Percentiles rank a stretch among this genome's conserved stretches.
These are phyloP conservation scores for Hypoxylon sp. DNA, from an alignment of 2,329 filamentous ascomycete genomes.

Conservation along the genomic window DNA sequence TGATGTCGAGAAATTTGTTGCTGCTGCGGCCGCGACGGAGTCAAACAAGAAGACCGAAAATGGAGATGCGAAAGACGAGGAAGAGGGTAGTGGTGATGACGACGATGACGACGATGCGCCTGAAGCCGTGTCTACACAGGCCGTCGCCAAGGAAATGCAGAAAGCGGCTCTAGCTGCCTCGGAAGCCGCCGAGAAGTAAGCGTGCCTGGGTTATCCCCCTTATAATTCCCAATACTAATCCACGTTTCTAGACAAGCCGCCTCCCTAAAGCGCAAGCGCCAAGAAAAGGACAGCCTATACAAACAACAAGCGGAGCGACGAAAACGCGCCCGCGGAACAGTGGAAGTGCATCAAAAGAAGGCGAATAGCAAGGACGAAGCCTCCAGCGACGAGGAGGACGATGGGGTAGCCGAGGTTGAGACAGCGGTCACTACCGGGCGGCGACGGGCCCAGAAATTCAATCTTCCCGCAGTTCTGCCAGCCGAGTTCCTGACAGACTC, in stretches of 20 bases:
- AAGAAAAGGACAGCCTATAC: conserved; percentile 68
- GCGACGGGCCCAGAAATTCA: conserved; percentile 55
- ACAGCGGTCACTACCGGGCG: conserved; percentile 44
- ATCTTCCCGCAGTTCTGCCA: conserved; percentile 65
- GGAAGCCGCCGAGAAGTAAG: conserved; percentile 68
- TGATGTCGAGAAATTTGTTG: conserved; percentile 54
- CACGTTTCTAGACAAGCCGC: conserved; percentile 62
- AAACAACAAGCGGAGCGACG: conserved; percentile 69
- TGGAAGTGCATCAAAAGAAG: conserved; percentile 33
- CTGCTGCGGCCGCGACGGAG: conserved; percentile 46
- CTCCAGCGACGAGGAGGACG: conserved; percentile 49
- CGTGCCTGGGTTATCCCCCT: conserved; percentile 3
- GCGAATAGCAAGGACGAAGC: conserved; percentile 23
- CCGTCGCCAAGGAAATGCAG: conserved; percentile 63
- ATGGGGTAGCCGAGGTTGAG: conserved; percentile 43
- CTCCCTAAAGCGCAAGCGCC: conserved; percentile 68
- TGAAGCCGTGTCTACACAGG: conserved; percentile 70
- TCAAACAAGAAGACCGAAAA: conserved; percentile 14
- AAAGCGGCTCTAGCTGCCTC: conserved; percentile 64
- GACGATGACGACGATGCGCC: conserved; percentile 60
- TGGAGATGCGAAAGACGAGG: conserved; percentile 49
- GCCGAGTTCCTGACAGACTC: conserved; percentile 68
- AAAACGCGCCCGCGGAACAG: conserved; percentile 54
- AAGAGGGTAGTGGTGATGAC: conserved; percentile 63
- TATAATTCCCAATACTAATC: conserved; percentile 17